A percentile compares a stretch with the other conserved stretches of the same genome.
These are phyloP conservation scores for Sarocladiaceae sp. DNA, from an alignment of 2,329 filamentous ascomycete species.

Conservation along the genomic window DNA sequence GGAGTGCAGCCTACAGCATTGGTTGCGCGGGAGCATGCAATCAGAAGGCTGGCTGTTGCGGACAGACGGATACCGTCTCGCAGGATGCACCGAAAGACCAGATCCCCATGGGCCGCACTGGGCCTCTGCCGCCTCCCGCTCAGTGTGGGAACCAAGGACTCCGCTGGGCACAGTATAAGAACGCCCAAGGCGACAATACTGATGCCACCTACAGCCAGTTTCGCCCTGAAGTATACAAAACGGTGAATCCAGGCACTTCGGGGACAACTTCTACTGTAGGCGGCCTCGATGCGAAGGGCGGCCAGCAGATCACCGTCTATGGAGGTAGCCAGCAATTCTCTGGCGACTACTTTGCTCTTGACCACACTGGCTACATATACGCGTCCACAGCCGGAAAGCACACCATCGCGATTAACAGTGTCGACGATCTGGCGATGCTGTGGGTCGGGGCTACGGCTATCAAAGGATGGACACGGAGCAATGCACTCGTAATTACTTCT, in stretches of 20 bases:
- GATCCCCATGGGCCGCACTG: neutral
- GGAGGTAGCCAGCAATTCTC: neutral
- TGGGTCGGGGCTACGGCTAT: neutral
- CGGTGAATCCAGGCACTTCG: neutral
- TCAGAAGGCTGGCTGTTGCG: neutral
- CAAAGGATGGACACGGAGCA: conserved; percentile 2
- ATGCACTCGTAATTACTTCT: neutral
- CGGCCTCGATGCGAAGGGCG: neutral
- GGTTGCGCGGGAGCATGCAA: conserved; percentile 4
- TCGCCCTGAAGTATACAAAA: neutral
- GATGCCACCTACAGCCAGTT: conserved; percentile 7
- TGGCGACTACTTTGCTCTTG: conserved; percentile 4
- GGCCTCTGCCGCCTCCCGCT: neutral
- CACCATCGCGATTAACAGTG: neutral
- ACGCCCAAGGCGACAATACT: neutral
- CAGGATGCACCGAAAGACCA: no score
- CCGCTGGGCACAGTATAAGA: neutral
- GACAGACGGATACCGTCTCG: no score
- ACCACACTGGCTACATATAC: conserved; percentile 1
- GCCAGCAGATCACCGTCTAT: neutral
- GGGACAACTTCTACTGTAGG: neutral
- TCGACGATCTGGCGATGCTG: neutral
- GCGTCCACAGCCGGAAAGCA: neutral
- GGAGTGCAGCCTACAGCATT: neutral
- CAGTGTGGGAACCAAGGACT: conserved; percentile 5